A percentile compares a stretch with the other conserved stretches of the same genome.
Evolutionary conservation across 2,329 filamentous ascomycete species (phyloP).

Genomic region (Colletotrichum sp.): DNA sequence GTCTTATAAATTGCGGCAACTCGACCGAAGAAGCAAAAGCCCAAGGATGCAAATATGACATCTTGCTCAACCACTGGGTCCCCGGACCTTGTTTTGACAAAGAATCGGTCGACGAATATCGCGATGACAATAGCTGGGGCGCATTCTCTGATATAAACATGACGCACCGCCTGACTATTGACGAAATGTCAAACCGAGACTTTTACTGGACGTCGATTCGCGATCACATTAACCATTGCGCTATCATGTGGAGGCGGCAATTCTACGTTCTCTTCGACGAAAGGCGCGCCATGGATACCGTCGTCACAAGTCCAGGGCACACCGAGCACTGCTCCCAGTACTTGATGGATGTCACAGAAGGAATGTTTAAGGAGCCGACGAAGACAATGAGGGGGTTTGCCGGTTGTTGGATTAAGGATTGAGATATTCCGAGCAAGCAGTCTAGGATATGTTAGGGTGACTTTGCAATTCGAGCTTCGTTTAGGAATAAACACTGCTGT

Average conservation of each 20-base stretch:
- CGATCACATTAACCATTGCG: conserved; percentile 31
- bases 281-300: conserved; percentile 22
- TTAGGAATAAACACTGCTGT: background rate
- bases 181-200: conserved; percentile 25
- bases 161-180: conserved; percentile 22
- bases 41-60: conserved; percentile 26
- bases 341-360: conserved; percentile 26
- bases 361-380: conserved; percentile 18
- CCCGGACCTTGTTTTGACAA: conserved; percentile 24
- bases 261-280: conserved; percentile 27
- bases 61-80: conserved; percentile 29
- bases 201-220: conserved; percentile 27
- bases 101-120: conserved; percentile 28
- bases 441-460: background rate
- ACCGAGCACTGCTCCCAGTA: conserved; percentile 32
- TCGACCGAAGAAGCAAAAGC: conserved; percentile 22
- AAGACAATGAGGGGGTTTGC: conserved; percentile 20
- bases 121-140: conserved; percentile 27
- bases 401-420: conserved; percentile 14
- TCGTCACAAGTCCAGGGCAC: conserved; percentile 26
- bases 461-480: background rate
- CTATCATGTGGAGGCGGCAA: conserved; percentile 29
- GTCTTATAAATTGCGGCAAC: conserved; percentile 23
- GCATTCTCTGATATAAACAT: conserved; percentile 26
- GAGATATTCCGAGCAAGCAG: background rate